Conservation (phyloP, 2,329 filamentous ascomycete genomes). For the Fusarium camptoceras region DNA sequence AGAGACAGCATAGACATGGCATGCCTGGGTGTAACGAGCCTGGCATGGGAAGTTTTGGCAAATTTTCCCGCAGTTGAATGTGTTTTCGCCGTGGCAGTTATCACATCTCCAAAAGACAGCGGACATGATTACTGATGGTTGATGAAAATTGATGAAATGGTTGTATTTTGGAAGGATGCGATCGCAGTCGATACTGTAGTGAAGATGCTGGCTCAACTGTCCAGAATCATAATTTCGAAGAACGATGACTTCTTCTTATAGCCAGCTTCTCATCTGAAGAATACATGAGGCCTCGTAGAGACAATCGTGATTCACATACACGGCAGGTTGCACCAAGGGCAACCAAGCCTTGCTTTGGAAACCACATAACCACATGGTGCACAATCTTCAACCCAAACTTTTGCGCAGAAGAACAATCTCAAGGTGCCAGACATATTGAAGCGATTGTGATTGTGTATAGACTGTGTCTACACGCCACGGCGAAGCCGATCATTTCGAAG, state of each 20-base stretch:
- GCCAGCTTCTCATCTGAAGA: neutral
- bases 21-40: neutral
- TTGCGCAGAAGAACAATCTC: neutral
- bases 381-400: neutral
- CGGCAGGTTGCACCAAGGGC: neutral
- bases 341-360: slow-evolving; percentile 1
- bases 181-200: neutral
- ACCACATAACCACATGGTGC: neutral
- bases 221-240: neutral
- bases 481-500: neutral
- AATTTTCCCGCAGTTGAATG: neutral
- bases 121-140: neutral
- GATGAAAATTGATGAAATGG: neutral
- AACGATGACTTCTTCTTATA: neutral
- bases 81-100: neutral
- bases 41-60: neutral
- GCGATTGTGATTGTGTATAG: neutral
- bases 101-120: neutral
- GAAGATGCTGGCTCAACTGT: neutral
- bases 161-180: neutral
- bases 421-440: slow-evolving; percentile 12
- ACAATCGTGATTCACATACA: slow-evolving; percentile 7
- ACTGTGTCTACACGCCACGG: slow-evolving; percentile 4
- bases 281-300: neutral
- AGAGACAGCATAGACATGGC: neutral